phyloP scores from a whole-genome alignment of 148 eudicot species.

The Rhododendron simsii region DNA sequence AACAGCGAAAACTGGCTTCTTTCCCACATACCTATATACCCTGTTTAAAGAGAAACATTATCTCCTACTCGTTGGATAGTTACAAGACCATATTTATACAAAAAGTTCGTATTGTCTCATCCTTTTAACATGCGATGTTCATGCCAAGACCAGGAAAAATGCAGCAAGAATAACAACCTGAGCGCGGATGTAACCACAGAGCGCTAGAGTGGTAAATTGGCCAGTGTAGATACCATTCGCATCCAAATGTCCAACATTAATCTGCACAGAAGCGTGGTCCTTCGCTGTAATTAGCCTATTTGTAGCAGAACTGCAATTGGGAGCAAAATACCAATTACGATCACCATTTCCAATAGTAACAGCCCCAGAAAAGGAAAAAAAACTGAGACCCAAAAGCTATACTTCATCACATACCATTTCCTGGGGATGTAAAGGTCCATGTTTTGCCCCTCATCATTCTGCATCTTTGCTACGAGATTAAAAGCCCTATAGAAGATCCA shows the following conservation, averaged over 20 bases:
- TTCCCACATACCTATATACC: no score
- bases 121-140: background rate
- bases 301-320: constrained; percentile 33
- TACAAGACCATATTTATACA: background rate
- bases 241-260: constrained; percentile 41
- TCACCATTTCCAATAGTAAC: background rate
- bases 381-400: background rate
- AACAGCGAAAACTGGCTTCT: background rate
- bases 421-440: constrained; percentile 33
- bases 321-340: background rate
- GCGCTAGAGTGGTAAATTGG: constrained; percentile 28
- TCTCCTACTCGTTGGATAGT: background rate
- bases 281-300: constrained; percentile 38
- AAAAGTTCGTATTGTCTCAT: background rate
- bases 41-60: background rate
- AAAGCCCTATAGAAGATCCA: constrained; percentile 6
- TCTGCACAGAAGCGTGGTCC: constrained; percentile 41
- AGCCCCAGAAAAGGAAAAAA: background rate
- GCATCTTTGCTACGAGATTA: constrained; percentile 21
- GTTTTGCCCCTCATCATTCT: constrained; percentile 22
- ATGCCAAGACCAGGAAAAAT: background rate
- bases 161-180: constrained; percentile 22
- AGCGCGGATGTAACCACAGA: constrained; percentile 33
- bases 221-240: constrained; percentile 33
- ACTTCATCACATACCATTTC: constrained; percentile 19